Conservation (phyloP, 352 stramenopile species). For the Pythium oligandrum region DNA sequence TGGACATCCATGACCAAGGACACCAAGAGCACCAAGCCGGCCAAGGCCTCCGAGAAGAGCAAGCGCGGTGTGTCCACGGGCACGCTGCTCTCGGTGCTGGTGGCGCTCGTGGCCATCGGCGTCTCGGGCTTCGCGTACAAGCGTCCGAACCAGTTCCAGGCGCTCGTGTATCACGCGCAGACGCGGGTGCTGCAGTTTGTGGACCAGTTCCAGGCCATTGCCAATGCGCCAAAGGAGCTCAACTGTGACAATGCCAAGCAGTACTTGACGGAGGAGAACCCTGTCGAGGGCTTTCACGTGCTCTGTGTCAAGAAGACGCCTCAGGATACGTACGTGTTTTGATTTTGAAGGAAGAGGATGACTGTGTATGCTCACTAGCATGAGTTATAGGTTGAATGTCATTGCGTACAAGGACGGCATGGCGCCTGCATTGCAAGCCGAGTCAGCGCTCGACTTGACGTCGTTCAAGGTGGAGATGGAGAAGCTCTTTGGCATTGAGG, state of each 20-base stretch:
- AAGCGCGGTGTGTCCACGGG: too few species aligned
- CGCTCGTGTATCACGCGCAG: constrained; percentile 9
- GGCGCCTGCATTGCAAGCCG: constrained; percentile 14
- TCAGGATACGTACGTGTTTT: constrained; percentile 33
- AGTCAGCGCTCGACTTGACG: constrained; percentile 32
- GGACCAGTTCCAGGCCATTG: constrained; percentile 20
- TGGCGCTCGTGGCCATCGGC: constrained; percentile 24
- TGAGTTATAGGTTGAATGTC: constrained; percentile 28
- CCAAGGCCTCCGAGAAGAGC: too few species aligned
- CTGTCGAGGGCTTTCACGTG: constrained; percentile 71
- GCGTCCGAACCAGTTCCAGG: constrained; percentile 18
- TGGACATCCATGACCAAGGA: too few species aligned
- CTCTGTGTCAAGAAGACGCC: constrained; percentile 46
- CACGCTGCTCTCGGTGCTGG: constrained; percentile 2
- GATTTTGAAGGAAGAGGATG: not conserved
- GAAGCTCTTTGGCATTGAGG: constrained; percentile 30
- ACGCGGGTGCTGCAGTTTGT: constrained; percentile 23
- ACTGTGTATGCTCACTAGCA: not conserved
- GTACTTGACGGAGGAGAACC: constrained; percentile 49
- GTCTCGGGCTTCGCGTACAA: constrained; percentile 16
- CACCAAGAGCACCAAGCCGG: too few species aligned
- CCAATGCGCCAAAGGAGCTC: constrained; percentile 15
- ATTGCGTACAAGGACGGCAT: constrained; percentile 63
- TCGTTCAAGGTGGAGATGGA: constrained; percentile 33
- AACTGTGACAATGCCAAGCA: constrained; percentile 31